phyloP scores from a whole-genome alignment of 164 flowering plant species.

The Tetracentron sinense region DNA sequence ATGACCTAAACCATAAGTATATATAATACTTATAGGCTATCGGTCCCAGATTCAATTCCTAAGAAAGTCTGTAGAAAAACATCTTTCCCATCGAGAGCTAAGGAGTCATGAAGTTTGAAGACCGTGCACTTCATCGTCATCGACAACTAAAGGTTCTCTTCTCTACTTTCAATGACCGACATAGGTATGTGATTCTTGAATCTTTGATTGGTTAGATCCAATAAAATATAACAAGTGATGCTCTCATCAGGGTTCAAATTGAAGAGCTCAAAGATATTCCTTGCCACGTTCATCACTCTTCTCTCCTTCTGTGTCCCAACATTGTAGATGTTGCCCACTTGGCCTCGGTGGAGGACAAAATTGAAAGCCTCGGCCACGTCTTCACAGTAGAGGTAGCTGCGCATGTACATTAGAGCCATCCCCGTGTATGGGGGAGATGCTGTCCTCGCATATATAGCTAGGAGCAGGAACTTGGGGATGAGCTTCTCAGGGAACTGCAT shows the following conservation, averaged over 20 bases:
- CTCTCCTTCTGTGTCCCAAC: neutral
- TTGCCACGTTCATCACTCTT: neutral
- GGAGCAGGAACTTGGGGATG: constrained; percentile 4
- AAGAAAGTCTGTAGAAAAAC: too few species aligned
- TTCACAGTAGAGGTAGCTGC: constrained; percentile 3
- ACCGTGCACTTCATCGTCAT: too few species aligned
- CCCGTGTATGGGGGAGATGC: neutral
- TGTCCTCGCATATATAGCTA: constrained; percentile 2
- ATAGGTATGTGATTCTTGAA: too few species aligned
- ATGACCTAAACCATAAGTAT: too few species aligned
- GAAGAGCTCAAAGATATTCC: constrained; percentile 1
- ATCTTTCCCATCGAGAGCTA: too few species aligned
- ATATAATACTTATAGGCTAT: too few species aligned
- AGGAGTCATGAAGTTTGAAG: too few species aligned
- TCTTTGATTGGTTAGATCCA: too few species aligned
- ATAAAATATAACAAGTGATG: too few species aligned
- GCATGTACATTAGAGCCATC: constrained; percentile 3
- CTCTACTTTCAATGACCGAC: too few species aligned
- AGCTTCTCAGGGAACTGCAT: constrained; percentile 7
- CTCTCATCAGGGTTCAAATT: neutral
- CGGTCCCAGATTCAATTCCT: too few species aligned
- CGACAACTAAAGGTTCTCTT: too few species aligned
- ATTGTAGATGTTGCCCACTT: neutral
- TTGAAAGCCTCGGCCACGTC: neutral
- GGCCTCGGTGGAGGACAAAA: neutral